phyloP scores from a whole-genome alignment of 1,284 basidiomycete genomes.

The Macrocystidia cucumis region DNA sequence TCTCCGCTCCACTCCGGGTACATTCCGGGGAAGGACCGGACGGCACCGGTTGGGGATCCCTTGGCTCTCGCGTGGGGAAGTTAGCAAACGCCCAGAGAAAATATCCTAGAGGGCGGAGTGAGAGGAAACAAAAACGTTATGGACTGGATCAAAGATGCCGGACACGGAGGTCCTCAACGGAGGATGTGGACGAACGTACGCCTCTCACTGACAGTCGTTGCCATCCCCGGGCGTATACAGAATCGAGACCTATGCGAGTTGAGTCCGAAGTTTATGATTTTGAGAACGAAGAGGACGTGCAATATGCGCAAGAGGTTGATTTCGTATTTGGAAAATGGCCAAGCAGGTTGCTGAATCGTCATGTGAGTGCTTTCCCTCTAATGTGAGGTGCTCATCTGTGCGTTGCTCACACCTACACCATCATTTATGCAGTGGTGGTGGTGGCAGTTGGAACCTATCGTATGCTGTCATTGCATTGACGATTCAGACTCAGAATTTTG shows the following conservation, averaged over 20 bases:
- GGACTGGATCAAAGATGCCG: not conserved
- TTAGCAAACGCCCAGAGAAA: conserved; percentile 16
- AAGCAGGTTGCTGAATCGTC: conserved; percentile 51
- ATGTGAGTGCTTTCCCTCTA: conserved; percentile 39
- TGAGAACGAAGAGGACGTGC: conserved; percentile 19
- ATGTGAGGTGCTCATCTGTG: conserved; percentile 1
- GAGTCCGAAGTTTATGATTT: conserved; percentile 10
- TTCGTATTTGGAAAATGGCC: conserved; percentile 62
- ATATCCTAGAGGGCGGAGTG: conserved; percentile 3
- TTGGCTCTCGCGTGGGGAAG: conserved; percentile 46
- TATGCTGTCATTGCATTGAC: conserved; percentile 44
- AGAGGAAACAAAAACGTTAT: conserved; percentile 8
- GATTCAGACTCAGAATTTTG: conserved; percentile 32
- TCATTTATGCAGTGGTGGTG: conserved; percentile 70
- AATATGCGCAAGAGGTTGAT: conserved; percentile 34
- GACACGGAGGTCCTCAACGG: not conserved
- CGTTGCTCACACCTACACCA: conserved; percentile 6
- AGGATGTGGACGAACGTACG: conserved; percentile 12
- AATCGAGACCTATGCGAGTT: too few species aligned
- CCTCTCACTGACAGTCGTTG: too few species aligned
- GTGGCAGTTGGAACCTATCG: conserved; percentile 58
- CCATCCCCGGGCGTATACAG: too few species aligned
- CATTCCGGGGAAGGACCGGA: conserved; percentile 37
- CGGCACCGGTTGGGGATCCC: conserved; percentile 44
- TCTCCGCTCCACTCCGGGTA: conserved; percentile 62